These are phyloP conservation scores for Pyrenophora teres DNA, from an alignment of 2,329 filamentous ascomycete species.

Conservation along the genomic window DNA sequence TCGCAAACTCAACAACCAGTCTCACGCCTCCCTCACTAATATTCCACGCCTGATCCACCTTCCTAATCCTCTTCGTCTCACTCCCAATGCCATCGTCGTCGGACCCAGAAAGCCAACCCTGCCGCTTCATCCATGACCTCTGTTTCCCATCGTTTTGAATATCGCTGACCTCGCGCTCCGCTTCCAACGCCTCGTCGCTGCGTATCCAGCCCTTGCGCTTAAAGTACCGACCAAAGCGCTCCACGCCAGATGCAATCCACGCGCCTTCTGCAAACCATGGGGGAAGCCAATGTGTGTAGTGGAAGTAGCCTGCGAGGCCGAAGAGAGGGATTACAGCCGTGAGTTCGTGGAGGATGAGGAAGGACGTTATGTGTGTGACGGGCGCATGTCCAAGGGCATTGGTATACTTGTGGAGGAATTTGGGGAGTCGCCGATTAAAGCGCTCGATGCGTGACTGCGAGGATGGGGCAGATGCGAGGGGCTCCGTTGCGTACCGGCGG, in stretches of 20 bases:
- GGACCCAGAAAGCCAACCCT: constrained; percentile 9
- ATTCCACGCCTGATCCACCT: constrained; percentile 46
- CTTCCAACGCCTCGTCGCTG: constrained; percentile 54
- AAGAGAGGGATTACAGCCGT: constrained; percentile 75
- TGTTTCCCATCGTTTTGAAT: constrained; percentile 8
- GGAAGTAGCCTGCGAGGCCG: constrained; percentile 27
- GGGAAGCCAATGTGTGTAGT: constrained; percentile 78
- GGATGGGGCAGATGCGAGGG: constrained; percentile 18
- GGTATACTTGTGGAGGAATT: constrained; percentile 71
- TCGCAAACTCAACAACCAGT: constrained; percentile 71
- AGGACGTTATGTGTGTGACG: constrained; percentile 79
- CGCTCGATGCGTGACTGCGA: constrained; percentile 42
- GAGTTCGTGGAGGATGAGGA: constrained; percentile 88
- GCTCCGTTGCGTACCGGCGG: constrained; percentile 26
- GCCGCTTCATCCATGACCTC: constrained; percentile 69
- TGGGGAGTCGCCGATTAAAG: constrained; percentile 57
- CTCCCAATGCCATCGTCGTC: constrained; percentile 51
- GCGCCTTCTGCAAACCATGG: constrained; percentile 57
- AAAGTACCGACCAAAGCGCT: constrained; percentile 78
- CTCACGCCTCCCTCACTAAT: constrained; percentile 55
- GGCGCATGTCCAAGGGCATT: constrained; percentile 74
- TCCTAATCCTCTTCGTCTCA: constrained; percentile 38
- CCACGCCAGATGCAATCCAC: constrained; percentile 66
- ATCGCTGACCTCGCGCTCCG: constrained; percentile 30
- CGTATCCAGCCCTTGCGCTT: constrained; percentile 80